These are phyloP conservation scores for Trametes versicolor DNA, from an alignment of 1,284 basidiomycete species.

Conservation along the genomic window DNA sequence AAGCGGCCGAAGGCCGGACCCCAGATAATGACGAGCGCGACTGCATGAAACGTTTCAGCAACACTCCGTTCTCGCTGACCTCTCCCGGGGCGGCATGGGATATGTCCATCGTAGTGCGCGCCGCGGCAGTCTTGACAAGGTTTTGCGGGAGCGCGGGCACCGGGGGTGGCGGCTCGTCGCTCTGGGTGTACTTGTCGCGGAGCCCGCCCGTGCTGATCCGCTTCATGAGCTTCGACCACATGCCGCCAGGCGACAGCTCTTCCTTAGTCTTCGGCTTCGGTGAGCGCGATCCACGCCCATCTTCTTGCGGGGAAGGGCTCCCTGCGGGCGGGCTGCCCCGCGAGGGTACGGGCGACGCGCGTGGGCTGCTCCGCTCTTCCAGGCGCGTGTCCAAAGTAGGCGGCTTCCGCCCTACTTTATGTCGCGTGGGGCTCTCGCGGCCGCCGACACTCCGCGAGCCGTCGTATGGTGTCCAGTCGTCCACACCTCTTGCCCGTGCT, in stretches of 20 bases:
- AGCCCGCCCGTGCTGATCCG: constrained; percentile 71
- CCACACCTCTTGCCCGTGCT: constrained; percentile 3
- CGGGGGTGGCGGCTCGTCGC: constrained; percentile 55
- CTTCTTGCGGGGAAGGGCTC: constrained; percentile 28
- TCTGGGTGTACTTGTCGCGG: constrained; percentile 59
- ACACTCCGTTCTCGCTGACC: constrained; percentile 33
- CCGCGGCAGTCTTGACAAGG: constrained; percentile 28
- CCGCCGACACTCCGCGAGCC: constrained; percentile 37
- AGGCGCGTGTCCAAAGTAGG: constrained; percentile 27
- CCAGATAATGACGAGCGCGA: constrained; percentile 45
- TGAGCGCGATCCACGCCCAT: constrained; percentile 26
- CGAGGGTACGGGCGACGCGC: constrained; percentile 23
- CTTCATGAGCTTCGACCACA: constrained; percentile 75
- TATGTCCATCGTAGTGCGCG: constrained; percentile 42
- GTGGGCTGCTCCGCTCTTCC: constrained; percentile 24
- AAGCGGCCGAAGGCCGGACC: constrained; percentile 38
- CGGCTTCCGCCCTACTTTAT: constrained; percentile 18
- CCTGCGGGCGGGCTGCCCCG: constrained; percentile 18
- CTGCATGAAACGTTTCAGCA: constrained; percentile 42
- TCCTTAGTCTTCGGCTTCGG: constrained; percentile 41
- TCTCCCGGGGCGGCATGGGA: constrained; percentile 28
- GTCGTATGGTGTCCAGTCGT: constrained; percentile 38
- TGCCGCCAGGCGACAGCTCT: constrained; percentile 50
- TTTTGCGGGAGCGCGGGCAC: constrained; percentile 67
- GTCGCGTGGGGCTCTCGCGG: constrained; percentile 38